phyloP scores from a whole-genome alignment of 768 basidiomycete species.

The Suillus brevipes region DNA sequence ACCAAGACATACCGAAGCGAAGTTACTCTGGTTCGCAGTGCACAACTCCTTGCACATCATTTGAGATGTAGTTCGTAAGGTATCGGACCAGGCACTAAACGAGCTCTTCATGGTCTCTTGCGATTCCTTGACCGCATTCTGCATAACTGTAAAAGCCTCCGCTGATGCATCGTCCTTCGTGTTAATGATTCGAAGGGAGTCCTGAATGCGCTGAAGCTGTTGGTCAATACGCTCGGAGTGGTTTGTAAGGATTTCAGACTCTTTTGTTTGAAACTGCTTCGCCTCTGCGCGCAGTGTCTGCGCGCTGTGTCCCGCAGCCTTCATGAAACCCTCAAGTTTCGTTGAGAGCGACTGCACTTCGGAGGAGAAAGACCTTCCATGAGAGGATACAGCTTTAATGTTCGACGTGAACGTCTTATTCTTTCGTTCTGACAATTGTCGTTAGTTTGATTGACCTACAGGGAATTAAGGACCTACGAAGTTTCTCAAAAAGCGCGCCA shows the following conservation, averaged over 20 bases:
- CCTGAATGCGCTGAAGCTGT: conserved; percentile 55
- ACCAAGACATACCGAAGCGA: conserved; percentile 39
- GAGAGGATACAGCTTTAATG: conserved; percentile 58
- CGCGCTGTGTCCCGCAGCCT: conserved; percentile 53
- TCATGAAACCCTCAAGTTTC: conserved; percentile 63
- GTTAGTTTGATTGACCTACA: conserved; percentile 11
- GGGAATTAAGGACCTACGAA: conserved; percentile 53
- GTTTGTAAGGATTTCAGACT: conserved; percentile 51
- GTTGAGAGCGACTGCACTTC: conserved; percentile 54
- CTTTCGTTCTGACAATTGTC: conserved; percentile 63
- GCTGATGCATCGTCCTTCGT: conserved; percentile 55
- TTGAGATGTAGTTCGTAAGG: conserved; percentile 49
- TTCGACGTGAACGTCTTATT: conserved; percentile 62
- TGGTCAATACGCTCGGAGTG: conserved; percentile 57
- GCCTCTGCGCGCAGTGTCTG: conserved; percentile 55
- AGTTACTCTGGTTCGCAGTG: conserved; percentile 43
- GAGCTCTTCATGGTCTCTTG: conserved; percentile 53
- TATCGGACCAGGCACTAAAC: conserved; percentile 56
- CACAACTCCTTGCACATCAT: conserved; percentile 49
- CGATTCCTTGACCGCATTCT: conserved; percentile 50
- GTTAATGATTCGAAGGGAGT: conserved; percentile 53
- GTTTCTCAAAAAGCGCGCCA: conserved; percentile 71
- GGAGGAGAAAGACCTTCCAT: conserved; percentile 58
- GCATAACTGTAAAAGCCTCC: conserved; percentile 50
- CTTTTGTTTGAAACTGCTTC: conserved; percentile 54